Percentiles rank a stretch among this genome's conserved stretches.
Evolutionary conservation across 306 rosid genomes (phyloP).

Genomic region (Gastrolobium villosum): DNA sequence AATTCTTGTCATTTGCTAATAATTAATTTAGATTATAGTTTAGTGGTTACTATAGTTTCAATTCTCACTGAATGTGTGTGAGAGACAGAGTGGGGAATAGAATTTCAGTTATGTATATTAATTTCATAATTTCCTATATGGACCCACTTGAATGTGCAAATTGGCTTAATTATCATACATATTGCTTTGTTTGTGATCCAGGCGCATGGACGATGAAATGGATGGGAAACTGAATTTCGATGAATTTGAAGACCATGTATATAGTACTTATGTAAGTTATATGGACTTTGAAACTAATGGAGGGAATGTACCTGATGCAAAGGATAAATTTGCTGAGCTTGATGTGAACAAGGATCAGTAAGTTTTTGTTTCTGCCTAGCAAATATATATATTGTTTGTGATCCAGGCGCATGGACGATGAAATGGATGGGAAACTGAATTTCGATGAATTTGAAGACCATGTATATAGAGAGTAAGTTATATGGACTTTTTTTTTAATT

Average conservation of each 20-base stretch:
- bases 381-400: conserved; percentile 4
- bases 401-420: conserved; percentile 67
- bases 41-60: background rate
- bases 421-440: conserved; percentile 68
- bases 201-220: conserved; percentile 65
- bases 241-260: conserved; percentile 63
- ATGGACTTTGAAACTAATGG: conserved; percentile 62
- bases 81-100: background rate
- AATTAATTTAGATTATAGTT: background rate
- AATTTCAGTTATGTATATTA: background rate
- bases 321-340: conserved; percentile 66
- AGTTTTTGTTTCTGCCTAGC: background rate
- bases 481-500: conserved; percentile 56
- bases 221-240: conserved; percentile 69
- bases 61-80: background rate
- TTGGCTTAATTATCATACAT: background rate
- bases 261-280: conserved; percentile 61
- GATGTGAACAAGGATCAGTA: conserved; percentile 77
- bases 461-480: conserved; percentile 63
- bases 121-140: background rate
- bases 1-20: background rate
- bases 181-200: conserved; percentile 38
- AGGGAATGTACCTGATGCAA: conserved; percentile 44
- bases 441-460: conserved; percentile 61
- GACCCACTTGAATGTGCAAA: background rate